A percentile compares a stretch with the other conserved stretches of the same genome.
Conservation (phyloP, 2,329 filamentous ascomycete genomes). For the Alternaria sp. region DNA sequence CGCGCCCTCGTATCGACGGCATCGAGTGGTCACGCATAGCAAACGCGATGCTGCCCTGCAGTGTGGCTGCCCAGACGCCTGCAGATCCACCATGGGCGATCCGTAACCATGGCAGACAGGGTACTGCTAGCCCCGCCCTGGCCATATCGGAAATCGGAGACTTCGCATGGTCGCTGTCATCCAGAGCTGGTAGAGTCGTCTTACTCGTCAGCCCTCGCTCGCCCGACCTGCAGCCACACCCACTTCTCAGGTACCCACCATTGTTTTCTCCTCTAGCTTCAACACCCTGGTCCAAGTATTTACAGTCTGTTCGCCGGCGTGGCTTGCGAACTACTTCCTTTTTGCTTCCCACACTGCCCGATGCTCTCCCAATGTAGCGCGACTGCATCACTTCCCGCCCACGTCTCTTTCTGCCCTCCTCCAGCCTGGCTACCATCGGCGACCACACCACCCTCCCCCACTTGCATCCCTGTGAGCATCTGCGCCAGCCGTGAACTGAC, state of each 20-base stretch:
- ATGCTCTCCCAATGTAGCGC: constrained; percentile 41
- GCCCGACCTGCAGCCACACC: constrained; percentile 45
- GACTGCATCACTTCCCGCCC: constrained; percentile 29
- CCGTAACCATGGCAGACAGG: constrained; percentile 46
- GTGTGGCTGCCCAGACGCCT: constrained; percentile 38
- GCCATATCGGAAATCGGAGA: constrained; percentile 47
- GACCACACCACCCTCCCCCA: constrained; percentile 33
- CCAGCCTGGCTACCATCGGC: constrained; percentile 27
- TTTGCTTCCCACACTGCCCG: constrained; percentile 34
- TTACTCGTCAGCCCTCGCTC: constrained; percentile 31
- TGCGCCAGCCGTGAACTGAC: constrained; percentile 25
- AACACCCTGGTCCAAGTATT: constrained; percentile 35
- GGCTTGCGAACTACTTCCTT: constrained; percentile 39
- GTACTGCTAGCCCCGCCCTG: constrained; percentile 42
- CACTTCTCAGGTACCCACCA: constrained; percentile 41
- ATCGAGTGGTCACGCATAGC: constrained; percentile 8
- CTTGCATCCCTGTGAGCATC: constrained; percentile 2
- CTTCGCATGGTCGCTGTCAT: constrained; percentile 37
- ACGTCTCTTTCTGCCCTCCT: constrained; percentile 19
- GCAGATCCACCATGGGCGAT: constrained; percentile 47
- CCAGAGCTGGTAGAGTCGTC: constrained; percentile 25
- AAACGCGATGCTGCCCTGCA: constrained; percentile 40
- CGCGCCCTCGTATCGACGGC: background rate
- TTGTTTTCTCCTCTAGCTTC: constrained; percentile 33
- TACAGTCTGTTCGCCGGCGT: constrained; percentile 41